Evolutionary conservation across 176 grass and related monocot species (phyloP).

Genomic region (Triticum aestivum): IWGSC_CS_RefSeq_v2.1 NC_057807.1:591931044-591931543

Average conservation of each 20-base stretch:
- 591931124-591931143: neutral
- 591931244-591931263: neutral
- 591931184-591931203: neutral
- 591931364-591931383: neutral
- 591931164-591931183: neutral
- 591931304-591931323: neutral
- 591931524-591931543: conserved; percentile 68
- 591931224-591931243: neutral
- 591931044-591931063: no score
- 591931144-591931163: neutral
- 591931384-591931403: neutral
- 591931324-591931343: no score
- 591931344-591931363: no score
- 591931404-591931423: neutral
- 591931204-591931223: neutral
- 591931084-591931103: neutral
- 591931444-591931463: neutral
- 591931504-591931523: conserved; percentile 66
- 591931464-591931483: conserved; percentile 5
- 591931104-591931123: neutral
- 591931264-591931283: neutral
- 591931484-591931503: neutral
- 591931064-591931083: neutral
- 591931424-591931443: neutral
- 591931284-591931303: neutral